Conservation (phyloP, 2,329 filamentous ascomycete species). For the Aureobasidium sp. region DNA sequence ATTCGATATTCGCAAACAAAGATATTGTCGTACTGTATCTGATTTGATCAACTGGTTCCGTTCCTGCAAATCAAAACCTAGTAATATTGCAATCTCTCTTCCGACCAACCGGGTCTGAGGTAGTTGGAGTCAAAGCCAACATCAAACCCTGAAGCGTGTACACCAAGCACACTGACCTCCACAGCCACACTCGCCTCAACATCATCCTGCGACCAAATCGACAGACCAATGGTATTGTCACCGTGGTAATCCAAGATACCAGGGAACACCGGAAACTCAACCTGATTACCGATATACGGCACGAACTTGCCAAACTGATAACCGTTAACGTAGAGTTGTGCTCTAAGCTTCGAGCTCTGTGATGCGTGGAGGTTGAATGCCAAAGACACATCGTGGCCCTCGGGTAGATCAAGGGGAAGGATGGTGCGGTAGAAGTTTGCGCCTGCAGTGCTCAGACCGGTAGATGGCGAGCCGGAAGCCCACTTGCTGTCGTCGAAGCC, state of each 20-base stretch:
- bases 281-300: slow-evolving; percentile 52
- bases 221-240: slow-evolving; percentile 49
- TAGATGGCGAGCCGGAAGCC: slow-evolving; percentile 32
- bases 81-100: slow-evolving; percentile 29
- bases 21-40: too few relatives aligned
- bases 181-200: slow-evolving; percentile 39
- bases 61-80: background rate
- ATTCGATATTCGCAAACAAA: too few relatives aligned
- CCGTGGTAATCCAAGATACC: slow-evolving; percentile 51
- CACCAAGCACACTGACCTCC: slow-evolving; percentile 39
- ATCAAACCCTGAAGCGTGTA: slow-evolving; percentile 42
- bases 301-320: slow-evolving; percentile 53
- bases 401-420: slow-evolving; percentile 42
- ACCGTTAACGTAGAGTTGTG: slow-evolving; percentile 53
- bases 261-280: slow-evolving; percentile 51
- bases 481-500: slow-evolving; percentile 38
- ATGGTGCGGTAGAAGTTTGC: slow-evolving; percentile 49
- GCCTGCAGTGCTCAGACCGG: slow-evolving; percentile 35
- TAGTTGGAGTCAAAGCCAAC: slow-evolving; percentile 18
- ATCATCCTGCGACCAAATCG: slow-evolving; percentile 51
- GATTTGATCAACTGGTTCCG: background rate
- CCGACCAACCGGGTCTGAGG: slow-evolving; percentile 43
- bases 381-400: slow-evolving; percentile 46
- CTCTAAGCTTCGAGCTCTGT: slow-evolving; percentile 40
- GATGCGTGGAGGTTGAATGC: slow-evolving; percentile 46